Evolutionary conservation across 169 alveolate species (phyloP), one percentile per base, ranked within the genome.

Genomic region (Blepharisma undulans): DNA sequence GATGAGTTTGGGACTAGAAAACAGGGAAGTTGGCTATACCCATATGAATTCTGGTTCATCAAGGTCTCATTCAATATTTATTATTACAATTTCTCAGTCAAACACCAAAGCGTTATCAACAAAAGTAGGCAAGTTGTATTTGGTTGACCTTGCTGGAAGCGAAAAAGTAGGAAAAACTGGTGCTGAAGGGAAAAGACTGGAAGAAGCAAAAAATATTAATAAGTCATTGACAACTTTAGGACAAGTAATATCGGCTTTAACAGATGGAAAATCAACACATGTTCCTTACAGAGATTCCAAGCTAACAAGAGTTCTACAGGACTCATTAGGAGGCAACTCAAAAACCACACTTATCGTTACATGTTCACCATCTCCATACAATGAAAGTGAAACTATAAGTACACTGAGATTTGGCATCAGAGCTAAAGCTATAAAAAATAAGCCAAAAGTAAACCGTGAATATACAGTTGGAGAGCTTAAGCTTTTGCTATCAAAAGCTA

Each of bases 291-390:
- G 99, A 87, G 98, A 97, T 87, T 93, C 97, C 30, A 97, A 97
- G 92, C 92, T 97, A n/a, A 97, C 98, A 27, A 93, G 98, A 91
- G 94, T 97, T 16, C 87, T 97, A 74, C 92, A 95, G 66, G 98
- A 97, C 61, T 95, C 98, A 48, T 91, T 97, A 14, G 97, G 99
- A 92, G 98, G 98, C 59, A 98, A 97, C 94, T 95, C 98, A 21
- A 96, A 96, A 66, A 97, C 99, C 7, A 92, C 97, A 74, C 93
- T 97, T 30, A 93, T 97, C 87, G 96, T 97, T 79, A 97, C 98
- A 36, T 97, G 99, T 93, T 93, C 97, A 79, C 98, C 98, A 32
- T 91, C 96, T 77, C 87, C 92, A 78, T 94, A 90, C 84, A 96
- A 98, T 92, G 96, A 93, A 72, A 89, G 91, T 19, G 98, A 97